These are phyloP conservation scores for Aethionema arabicum DNA, from an alignment of 345 rosid species.

Conservation along the genomic window DNA sequence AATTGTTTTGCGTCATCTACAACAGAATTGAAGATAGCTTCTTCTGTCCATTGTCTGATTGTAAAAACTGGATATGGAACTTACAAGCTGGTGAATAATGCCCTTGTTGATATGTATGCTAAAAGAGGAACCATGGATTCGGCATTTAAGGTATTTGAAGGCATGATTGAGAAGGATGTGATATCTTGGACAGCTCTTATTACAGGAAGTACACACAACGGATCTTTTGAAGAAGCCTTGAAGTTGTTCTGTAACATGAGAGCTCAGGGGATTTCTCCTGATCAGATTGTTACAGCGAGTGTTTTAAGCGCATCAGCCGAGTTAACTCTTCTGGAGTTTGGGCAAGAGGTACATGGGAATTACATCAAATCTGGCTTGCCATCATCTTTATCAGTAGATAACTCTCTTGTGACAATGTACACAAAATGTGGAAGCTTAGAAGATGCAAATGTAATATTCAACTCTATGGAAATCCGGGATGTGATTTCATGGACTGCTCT, in stretches of 20 bases:
- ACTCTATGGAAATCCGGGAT: constrained; percentile 54
- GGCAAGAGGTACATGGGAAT: constrained; percentile 76
- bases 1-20: constrained; percentile 62
- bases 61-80: constrained; percentile 68
- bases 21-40: constrained; percentile 45
- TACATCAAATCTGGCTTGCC: constrained; percentile 53
- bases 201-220: constrained; percentile 68
- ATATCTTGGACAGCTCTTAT: constrained; percentile 92
- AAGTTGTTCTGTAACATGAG: constrained; percentile 66
- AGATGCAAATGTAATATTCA: constrained; percentile 59
- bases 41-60: constrained; percentile 66
- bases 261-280: constrained; percentile 51
- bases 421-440: constrained; percentile 75
- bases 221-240: constrained; percentile 60
- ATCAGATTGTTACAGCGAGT: constrained; percentile 62
- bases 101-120: constrained; percentile 88
- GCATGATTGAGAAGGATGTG: constrained; percentile 67
- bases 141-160: constrained; percentile 59
- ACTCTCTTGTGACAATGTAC: constrained; percentile 82
- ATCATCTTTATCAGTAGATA: constrained; percentile 64
- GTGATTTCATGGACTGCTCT: constrained; percentile 88
- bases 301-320: constrained; percentile 73
- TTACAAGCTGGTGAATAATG: constrained; percentile 66
- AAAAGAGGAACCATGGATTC: constrained; percentile 58
- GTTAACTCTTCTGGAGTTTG: constrained; percentile 69